These are phyloP conservation scores for Eremothecium cymbalariae DNA, from an alignment of 1,139 yeast genomes.

Conservation along the genomic window DNA sequence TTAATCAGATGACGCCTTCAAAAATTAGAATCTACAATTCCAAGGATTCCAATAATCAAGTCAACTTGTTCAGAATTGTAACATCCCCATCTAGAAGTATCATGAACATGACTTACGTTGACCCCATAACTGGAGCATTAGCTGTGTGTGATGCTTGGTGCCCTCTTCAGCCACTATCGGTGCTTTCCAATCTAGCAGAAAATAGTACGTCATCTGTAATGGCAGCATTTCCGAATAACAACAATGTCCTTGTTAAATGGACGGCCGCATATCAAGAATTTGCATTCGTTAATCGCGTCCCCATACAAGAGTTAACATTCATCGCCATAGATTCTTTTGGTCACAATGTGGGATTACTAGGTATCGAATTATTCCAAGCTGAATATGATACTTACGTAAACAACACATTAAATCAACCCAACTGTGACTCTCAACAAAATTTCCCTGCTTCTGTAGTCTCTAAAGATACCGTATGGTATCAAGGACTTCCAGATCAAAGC, in stretches of 20 bases:
- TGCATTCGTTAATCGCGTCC: slow-evolving; percentile 62
- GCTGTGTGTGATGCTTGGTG: slow-evolving; percentile 81
- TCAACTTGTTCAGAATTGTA: slow-evolving; percentile 60
- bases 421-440: slow-evolving; percentile 38
- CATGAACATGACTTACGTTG: slow-evolving; percentile 81
- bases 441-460: slow-evolving; percentile 32
- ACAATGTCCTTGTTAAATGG: slow-evolving; percentile 34
- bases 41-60: slow-evolving; percentile 38
- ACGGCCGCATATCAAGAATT: slow-evolving; percentile 62
- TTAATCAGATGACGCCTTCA: slow-evolving; percentile 56
- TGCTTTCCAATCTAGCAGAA: slow-evolving; percentile 22
- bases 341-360: slow-evolving; percentile 55
- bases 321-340: slow-evolving; percentile 68
- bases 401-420: slow-evolving; percentile 60
- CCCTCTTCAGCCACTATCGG: slow-evolving; percentile 42
- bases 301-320: slow-evolving; percentile 56
- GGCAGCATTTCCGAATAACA: slow-evolving; percentile 16
- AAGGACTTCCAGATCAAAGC: slow-evolving; percentile 20
- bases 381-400: slow-evolving; percentile 66
- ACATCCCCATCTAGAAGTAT: slow-evolving; percentile 80
- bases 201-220: slow-evolving; percentile 18
- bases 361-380: slow-evolving; percentile 65
- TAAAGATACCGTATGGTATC: slow-evolving; percentile 30
- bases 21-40: slow-evolving; percentile 68
- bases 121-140: slow-evolving; percentile 53